These are phyloP conservation scores for Fomitopsis pulvina DNA, from an alignment of 768 basidiomycete genomes.

Conservation along the genomic window DNA sequence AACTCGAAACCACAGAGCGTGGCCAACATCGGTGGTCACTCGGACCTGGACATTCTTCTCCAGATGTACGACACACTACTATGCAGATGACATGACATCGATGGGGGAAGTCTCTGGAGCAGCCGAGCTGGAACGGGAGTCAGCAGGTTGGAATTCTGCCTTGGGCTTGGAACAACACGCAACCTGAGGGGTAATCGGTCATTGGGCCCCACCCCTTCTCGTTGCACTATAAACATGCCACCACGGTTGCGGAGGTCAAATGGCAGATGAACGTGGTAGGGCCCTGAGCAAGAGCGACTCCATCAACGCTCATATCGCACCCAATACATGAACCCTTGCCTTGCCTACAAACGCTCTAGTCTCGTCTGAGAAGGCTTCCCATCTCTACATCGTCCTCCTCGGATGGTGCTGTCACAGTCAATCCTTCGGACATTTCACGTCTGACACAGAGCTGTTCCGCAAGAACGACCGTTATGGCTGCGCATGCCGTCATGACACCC, in stretches of 20 bases:
- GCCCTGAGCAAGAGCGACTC: not conserved
- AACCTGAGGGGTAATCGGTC: too few relatives aligned
- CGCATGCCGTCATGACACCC: constrained; percentile 66
- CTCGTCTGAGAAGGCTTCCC: constrained; percentile 43
- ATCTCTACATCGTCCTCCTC: constrained; percentile 52
- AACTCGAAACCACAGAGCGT: too few relatives aligned
- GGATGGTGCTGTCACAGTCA: constrained; percentile 38
- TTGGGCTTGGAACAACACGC: too few relatives aligned
- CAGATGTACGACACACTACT: too few relatives aligned
- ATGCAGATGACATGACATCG: too few relatives aligned
- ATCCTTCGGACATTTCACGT: constrained; percentile 84
- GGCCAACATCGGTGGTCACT: too few relatives aligned
- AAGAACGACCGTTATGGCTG: constrained; percentile 66
- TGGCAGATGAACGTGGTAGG: not conserved
- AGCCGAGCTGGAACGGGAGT: too few relatives aligned
- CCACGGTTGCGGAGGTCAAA: not conserved
- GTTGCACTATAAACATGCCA: not conserved
- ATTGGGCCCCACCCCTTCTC: not conserved
- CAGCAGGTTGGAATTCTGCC: too few relatives aligned
- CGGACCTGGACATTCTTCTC: too few relatives aligned
- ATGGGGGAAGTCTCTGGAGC: too few relatives aligned
- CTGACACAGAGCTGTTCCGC: constrained; percentile 91
- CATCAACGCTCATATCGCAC: not conserved
- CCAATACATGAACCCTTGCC: not conserved
- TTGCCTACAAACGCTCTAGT: constrained; percentile 16